Evolutionary conservation across 1,284 basidiomycete genomes (phyloP).

Genomic region (Vanrija pseudolonga): DNA sequence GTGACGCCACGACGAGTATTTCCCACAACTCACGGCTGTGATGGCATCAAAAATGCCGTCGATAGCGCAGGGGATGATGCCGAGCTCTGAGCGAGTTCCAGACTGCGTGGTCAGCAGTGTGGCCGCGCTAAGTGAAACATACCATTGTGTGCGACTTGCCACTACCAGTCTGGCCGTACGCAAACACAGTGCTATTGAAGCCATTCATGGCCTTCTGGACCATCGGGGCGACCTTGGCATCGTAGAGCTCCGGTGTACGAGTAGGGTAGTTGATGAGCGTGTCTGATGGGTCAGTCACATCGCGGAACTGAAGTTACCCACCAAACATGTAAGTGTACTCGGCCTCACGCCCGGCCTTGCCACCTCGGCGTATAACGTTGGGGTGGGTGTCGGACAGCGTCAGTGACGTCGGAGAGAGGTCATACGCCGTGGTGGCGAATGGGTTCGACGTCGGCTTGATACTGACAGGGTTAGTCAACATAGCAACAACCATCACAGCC

Average conservation of each 20-base stretch:
- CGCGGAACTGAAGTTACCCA: constrained; percentile 14
- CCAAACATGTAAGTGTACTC: constrained; percentile 48
- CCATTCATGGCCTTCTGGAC: constrained; percentile 56
- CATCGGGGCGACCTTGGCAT: constrained; percentile 52
- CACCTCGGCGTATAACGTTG: constrained; percentile 45
- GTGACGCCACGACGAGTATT: not conserved
- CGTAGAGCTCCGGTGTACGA: constrained; percentile 50
- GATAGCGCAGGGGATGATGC: constrained; percentile 57
- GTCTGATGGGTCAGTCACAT: constrained; percentile 25
- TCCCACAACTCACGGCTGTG: constrained; percentile 36
- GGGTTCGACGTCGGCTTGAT: constrained; percentile 40
- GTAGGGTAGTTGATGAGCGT: constrained; percentile 48
- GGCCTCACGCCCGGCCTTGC: constrained; percentile 45
- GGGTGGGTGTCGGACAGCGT: constrained; percentile 43
- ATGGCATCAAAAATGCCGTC: constrained; percentile 55
- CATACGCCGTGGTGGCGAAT: constrained; percentile 39
- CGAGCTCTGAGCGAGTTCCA: constrained; percentile 52
- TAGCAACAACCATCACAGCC: not conserved
- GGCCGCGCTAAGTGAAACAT: constrained; percentile 5
- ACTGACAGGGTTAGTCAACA: constrained; percentile 19
- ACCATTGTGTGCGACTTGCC: constrained; percentile 53
- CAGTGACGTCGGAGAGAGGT: constrained; percentile 34
- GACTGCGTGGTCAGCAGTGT: constrained; percentile 25
- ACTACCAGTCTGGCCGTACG: constrained; percentile 52
- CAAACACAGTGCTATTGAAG: constrained; percentile 57